Evolutionary conservation across 352 stramenopile genomes (phyloP), one percentile per base, ranked within the genome.

Genomic region (Phytophthora sp.): DNA sequence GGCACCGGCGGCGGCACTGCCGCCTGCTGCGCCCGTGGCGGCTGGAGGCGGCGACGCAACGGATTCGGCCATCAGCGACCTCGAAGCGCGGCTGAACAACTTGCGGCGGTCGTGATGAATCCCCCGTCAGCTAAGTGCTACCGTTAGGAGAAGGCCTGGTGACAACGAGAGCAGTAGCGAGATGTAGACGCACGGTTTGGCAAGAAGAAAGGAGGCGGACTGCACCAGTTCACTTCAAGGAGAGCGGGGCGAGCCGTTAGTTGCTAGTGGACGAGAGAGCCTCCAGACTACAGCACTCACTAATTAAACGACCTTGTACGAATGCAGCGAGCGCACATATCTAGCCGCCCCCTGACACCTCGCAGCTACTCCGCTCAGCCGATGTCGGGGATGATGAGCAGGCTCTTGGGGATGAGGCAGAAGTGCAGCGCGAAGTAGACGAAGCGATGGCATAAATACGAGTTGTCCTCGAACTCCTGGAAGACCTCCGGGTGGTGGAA

Each of bases 71-170:
- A 91, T 99, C 45, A 97, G 84, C 67, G 97, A 99, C 66, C 84
- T 99, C 28, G 97, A 99, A 79, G 91, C 90, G 45, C 83, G 97
- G 57, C 82, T 99, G 62, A 99, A 99, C 83, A 99, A 99, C 79
- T 73, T 99, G 56, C 82, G 85, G 48, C 79, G 83, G 66, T 91
- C 82, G 50, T 92, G 76, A 79, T n/a, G n/a, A n/a, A n/a, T n/a
- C n/a, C n/a, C n/a, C n/a, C n/a, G n/a, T n/a, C n/a, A n/a, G n/a
- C n/a, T n/a, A n/a, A n/a, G n/a, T n/a, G n/a, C n/a, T n/a, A n/a
- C n/a, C n/a, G n/a, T n/a, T n/a, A n/a, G n/a, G n/a, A n/a, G n/a
- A n/a, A n/a, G n/a, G n/a, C n/a, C n/a, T n/a, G n/a, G n/a, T n/a
- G n/a, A n/a, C n/a, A n/a, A n/a, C n/a, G n/a, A n/a, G n/a, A n/a